These are phyloP conservation scores for Trichophyton benhamiae DNA, from an alignment of 2,329 filamentous ascomycete genomes.

Conservation along the genomic window DNA sequence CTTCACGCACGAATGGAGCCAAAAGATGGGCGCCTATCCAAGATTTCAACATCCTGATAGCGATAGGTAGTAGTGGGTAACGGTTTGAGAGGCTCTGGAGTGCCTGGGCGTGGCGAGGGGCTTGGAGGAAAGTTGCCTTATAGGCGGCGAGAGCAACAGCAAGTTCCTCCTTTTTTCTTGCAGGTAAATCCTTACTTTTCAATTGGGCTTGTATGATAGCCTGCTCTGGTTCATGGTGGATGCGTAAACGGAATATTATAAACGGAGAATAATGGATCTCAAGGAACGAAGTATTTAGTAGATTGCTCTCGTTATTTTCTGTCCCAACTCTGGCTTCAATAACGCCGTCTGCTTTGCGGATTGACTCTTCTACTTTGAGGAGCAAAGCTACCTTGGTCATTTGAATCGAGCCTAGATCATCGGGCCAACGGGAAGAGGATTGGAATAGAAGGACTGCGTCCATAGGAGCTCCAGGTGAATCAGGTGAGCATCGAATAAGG, in stretches of 20 bases:
- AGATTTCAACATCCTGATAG: slow-evolving; percentile 72
- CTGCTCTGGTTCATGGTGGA: slow-evolving; percentile 80
- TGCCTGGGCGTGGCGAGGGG: slow-evolving; percentile 69
- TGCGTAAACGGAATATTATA: slow-evolving; percentile 67
- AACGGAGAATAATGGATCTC: slow-evolving; percentile 65
- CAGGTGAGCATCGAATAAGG: slow-evolving; percentile 58
- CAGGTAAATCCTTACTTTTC: slow-evolving; percentile 58
- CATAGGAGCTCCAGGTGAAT: slow-evolving; percentile 42
- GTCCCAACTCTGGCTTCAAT: slow-evolving; percentile 62
- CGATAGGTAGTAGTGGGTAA: slow-evolving; percentile 64
- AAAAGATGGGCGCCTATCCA: slow-evolving; percentile 85
- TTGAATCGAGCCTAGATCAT: slow-evolving; percentile 81
- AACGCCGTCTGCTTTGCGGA: slow-evolving; percentile 50
- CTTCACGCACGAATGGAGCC: slow-evolving; percentile 59
- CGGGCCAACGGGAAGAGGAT: slow-evolving; percentile 84
- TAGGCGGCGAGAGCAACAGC: slow-evolving; percentile 57
- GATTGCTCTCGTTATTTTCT: slow-evolving; percentile 57
- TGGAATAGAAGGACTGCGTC: slow-evolving; percentile 85
- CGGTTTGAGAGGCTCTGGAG: slow-evolving; percentile 69
- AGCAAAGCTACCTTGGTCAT: slow-evolving; percentile 86
- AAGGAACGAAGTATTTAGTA: slow-evolving; percentile 68
- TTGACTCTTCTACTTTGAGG: slow-evolving; percentile 57
- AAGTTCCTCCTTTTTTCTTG: slow-evolving; percentile 54
- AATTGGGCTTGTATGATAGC: slow-evolving; percentile 65
- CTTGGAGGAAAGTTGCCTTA: slow-evolving; percentile 57